Base-by-base conservation (phyloP, 163 green algal species). In the Chloromonas sp. region DNA sequence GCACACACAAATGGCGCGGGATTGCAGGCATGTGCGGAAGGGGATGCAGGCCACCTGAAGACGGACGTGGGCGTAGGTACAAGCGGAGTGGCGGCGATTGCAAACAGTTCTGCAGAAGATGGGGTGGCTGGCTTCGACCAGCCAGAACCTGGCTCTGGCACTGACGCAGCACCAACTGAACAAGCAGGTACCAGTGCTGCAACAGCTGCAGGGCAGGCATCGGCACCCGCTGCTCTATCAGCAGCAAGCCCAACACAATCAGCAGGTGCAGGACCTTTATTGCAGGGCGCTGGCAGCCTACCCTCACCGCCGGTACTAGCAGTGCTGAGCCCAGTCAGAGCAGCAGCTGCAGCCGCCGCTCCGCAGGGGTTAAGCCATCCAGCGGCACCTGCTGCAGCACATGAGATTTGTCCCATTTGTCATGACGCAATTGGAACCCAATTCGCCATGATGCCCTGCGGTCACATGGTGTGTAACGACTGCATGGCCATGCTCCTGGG, bases 401-500 rank as follows among this genome's bases (percentile, higher is more conserved):
- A 81, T 1, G 59, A 60, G 3, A 81, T 60, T 36, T 98, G 95
- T 88, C 93, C 95, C 2, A 91, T 98, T 61, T 98, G 95, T 89
- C 93, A 95, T 58, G 93, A 97, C 3, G 3, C 70, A 0, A 60
- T 95, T 59, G 84, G 83, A 0, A 61, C 77, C 57, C 88, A 95
- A 70, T 89, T 91, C 58, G 90, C 90, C n/a, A 95, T 98, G 85
- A 86, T 98, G 82, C 92, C 93, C 0, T 98, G 96, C 87, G 96
- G 92, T 0, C 96, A 98, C 88, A 70, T 89, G 85, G 83, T 96
- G 79, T 97, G 95, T 91, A 90, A 89, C 70, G 70, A 74, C 61
- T 98, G 95, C 91, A 82, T 78, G 15, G 80, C 94, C 76, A 82
- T 78, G 57, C 86, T 96, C 5, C 82, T 89, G n/a, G 82, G 76